A percentile compares a stretch with the other conserved stretches of the same genome.
Conservation (phyloP, 306 rosid genomes). For the Astragalus membranaceus region DNA sequence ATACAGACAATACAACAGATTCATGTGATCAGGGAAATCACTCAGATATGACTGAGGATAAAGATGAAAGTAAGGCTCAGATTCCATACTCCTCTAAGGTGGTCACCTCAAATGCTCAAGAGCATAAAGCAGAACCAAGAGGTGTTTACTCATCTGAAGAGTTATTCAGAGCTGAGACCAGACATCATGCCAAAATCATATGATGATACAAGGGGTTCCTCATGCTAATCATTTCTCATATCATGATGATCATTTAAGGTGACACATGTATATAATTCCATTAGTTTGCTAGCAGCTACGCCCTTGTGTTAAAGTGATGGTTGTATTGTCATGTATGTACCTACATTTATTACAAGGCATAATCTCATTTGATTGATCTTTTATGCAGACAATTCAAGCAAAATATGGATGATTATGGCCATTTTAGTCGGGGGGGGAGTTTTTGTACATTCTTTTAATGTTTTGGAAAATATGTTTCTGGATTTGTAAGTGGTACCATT, state of each 20-base stretch:
- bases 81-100: conserved; percentile 23
- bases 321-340: conserved; percentile 23
- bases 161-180: conserved; percentile 22
- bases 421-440: too few relatives aligned
- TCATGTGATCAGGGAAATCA: conserved; percentile 75
- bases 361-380: too few relatives aligned
- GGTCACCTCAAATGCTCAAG: conserved; percentile 30
- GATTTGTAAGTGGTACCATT: too few relatives aligned
- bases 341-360: too few relatives aligned
- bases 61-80: conserved; percentile 65
- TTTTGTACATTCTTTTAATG: too few relatives aligned
- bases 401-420: too few relatives aligned
- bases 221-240: conserved; percentile 36
- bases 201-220: conserved; percentile 34
- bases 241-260: conserved; percentile 40
- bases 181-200: conserved; percentile 31
- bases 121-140: conserved; percentile 27
- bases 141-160: conserved; percentile 28
- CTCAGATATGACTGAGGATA: conserved; percentile 78
- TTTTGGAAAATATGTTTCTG: too few relatives aligned
- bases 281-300: conserved; percentile 30
- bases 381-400: too few relatives aligned
- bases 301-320: conserved; percentile 6
- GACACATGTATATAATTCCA: conserved; percentile 38
- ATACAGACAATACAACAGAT: too few relatives aligned